phyloP scores from a whole-genome alignment of 805 yeast genomes.

The Starmerella tilneyi region DNA sequence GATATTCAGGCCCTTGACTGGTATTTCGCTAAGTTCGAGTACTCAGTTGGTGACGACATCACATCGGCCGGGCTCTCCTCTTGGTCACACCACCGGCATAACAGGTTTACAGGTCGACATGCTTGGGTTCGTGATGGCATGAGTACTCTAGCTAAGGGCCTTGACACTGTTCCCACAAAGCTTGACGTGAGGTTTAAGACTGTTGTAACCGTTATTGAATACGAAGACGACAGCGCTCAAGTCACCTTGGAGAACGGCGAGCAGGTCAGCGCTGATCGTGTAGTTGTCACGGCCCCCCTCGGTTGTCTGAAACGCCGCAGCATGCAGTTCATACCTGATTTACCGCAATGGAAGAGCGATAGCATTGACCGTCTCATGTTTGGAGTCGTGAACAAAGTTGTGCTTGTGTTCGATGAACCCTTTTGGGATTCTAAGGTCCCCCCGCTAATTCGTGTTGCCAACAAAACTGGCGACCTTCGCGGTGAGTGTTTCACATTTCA shows the following conservation, averaged over 20 bases:
- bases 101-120: constrained; percentile 35
- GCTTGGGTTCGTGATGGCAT: constrained; percentile 34
- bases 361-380: constrained; percentile 35
- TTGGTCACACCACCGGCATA: constrained; percentile 37
- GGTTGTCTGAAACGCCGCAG: constrained; percentile 35
- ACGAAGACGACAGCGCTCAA: constrained; percentile 30
- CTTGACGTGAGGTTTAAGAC: constrained; percentile 36
- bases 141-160: constrained; percentile 32
- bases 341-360: constrained; percentile 35
- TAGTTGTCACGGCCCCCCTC: constrained; percentile 34
- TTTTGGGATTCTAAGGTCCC: constrained; percentile 34
- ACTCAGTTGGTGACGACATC: constrained; percentile 31
- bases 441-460: constrained; percentile 30
- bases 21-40: constrained; percentile 37
- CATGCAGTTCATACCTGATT: constrained; percentile 35
- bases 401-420: constrained; percentile 31
- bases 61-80: constrained; percentile 32
- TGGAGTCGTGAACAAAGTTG: constrained; percentile 35
- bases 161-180: constrained; percentile 33
- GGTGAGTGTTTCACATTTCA: constrained; percentile 35
- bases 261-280: constrained; percentile 34
- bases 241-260: constrained; percentile 35
- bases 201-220: constrained; percentile 33
- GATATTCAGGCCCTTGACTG: constrained; percentile 34
- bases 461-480: constrained; percentile 22